phyloP scores from a whole-genome alignment of 805 yeast species.

The Barnettozyma sucrosica region DNA sequence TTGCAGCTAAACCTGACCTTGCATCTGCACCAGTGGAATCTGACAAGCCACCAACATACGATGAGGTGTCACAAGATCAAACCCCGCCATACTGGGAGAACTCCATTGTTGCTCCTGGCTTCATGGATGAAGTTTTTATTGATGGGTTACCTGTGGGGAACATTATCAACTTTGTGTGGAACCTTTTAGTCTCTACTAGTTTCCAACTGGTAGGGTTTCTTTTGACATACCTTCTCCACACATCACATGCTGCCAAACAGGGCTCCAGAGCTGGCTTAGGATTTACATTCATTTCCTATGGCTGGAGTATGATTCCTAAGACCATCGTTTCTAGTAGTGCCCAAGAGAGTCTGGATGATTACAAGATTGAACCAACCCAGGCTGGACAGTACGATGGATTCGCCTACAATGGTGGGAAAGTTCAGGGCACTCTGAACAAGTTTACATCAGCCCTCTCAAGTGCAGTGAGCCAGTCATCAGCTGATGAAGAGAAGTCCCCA shows the following conservation, averaged over 20 bases:
- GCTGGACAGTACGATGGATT: constrained; percentile 39
- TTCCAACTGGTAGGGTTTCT: constrained; percentile 93
- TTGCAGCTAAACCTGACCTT: constrained; percentile 80
- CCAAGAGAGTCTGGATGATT: constrained; percentile 16
- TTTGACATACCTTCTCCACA: constrained; percentile 83
- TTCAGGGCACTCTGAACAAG: constrained; percentile 24
- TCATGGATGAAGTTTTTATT: constrained; percentile 81
- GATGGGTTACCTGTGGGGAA: constrained; percentile 96
- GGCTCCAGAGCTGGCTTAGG: constrained; percentile 94
- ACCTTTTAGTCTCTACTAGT: constrained; percentile 77
- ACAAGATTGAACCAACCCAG: constrained; percentile 46
- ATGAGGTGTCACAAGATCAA: constrained; percentile 90
- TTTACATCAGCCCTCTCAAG: constrained; percentile 20
- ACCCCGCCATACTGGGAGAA: constrained; percentile 98
- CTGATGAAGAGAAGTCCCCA: not conserved
- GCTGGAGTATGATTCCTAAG: constrained; percentile 49
- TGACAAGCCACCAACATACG: constrained; percentile 80
- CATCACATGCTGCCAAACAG: constrained; percentile 95
- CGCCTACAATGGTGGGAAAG: constrained; percentile 32
- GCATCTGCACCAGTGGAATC: constrained; percentile 24
- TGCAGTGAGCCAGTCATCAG: constrained; percentile 15
- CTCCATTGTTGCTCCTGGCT: constrained; percentile 69
- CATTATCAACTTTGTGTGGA: constrained; percentile 85
- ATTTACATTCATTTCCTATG: constrained; percentile 69
- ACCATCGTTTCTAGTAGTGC: constrained; percentile 25